These are phyloP conservation scores for Sporothrix curviconia DNA, from an alignment of 2,329 filamentous ascomycete species.

Conservation along the genomic window DNA sequence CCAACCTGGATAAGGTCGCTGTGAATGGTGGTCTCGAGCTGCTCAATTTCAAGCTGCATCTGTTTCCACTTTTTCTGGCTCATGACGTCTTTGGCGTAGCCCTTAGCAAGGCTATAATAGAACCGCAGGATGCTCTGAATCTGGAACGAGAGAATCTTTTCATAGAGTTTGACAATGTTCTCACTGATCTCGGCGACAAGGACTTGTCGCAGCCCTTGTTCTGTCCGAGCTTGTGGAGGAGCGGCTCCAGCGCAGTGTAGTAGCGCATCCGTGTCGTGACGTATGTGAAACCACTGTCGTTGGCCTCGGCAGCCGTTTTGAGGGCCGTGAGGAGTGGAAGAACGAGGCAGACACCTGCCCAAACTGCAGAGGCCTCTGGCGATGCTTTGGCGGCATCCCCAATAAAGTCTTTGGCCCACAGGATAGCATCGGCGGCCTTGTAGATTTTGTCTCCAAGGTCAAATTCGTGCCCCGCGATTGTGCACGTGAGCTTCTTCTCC, in stretches of 20 bases:
- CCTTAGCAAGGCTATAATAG: constrained; percentile 19
- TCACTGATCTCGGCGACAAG: constrained; percentile 18
- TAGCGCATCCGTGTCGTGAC: constrained; percentile 29
- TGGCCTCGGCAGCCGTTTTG: constrained; percentile 24
- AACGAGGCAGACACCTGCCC: constrained; percentile 32
- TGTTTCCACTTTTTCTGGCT: constrained; percentile 19
- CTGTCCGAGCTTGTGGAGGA: constrained; percentile 17
- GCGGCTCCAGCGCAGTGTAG: constrained; percentile 27
- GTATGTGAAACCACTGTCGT: constrained; percentile 28
- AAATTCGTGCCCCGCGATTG: neutral
- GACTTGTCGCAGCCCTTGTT: neutral
- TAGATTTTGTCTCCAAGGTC: constrained; percentile 15
- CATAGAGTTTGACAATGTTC: constrained; percentile 26
- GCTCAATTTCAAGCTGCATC: constrained; percentile 13
- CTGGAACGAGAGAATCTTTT: constrained; percentile 31
- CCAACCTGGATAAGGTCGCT: constrained; percentile 10
- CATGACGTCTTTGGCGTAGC: constrained; percentile 17
- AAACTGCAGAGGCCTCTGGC: constrained; percentile 27
- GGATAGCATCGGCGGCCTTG: constrained; percentile 18
- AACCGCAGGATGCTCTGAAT: constrained; percentile 29
- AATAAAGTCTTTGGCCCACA: constrained; percentile 23
- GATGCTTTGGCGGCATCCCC: constrained; percentile 25
- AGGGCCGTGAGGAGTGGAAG: constrained; percentile 31
- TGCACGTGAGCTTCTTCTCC: neutral
- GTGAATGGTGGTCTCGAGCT: neutral